Evolutionary conservation across 2,329 filamentous ascomycete genomes (phyloP).

Genomic region (Chalara sp.): DNA sequence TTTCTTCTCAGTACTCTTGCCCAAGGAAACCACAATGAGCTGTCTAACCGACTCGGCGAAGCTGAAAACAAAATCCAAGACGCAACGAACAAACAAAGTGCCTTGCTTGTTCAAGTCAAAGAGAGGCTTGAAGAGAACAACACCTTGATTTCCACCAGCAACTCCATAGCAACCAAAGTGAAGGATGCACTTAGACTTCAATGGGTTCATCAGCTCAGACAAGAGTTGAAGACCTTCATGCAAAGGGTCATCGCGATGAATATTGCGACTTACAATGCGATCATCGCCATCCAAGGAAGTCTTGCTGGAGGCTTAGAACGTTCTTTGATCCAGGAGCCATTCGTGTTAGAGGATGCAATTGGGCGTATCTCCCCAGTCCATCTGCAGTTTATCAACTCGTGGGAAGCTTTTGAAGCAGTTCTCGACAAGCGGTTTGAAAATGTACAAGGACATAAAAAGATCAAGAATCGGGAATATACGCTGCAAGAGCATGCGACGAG

Average conservation of each 20-base stretch:
- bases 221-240: conserved; percentile 7
- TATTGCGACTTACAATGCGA: conserved; percentile 2
- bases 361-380: conserved; percentile 8
- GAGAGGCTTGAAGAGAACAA: conserved; percentile 5
- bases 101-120: neutral
- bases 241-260: conserved; percentile 4
- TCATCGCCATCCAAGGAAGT: conserved; percentile 4
- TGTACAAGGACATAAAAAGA: too few relatives aligned
- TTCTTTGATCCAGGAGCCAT: conserved; percentile 5
- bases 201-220: conserved; percentile 4
- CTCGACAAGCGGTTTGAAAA: conserved; percentile 4
- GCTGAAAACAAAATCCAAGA: too few relatives aligned
- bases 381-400: conserved; percentile 12
- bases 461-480: too few relatives aligned
- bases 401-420: conserved; percentile 11
- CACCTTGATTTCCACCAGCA: neutral
- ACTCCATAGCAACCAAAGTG: neutral
- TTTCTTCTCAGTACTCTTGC: neutral
- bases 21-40: neutral
- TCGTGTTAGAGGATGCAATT: conserved; percentile 12
- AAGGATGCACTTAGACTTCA: neutral
- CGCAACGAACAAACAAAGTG: neutral
- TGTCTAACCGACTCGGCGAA: neutral
- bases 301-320: conserved; percentile 4
- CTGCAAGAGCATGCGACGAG: too few relatives aligned